A percentile compares a stretch with the other conserved stretches of the same genome.
Conservation (phyloP, 331 rosid species). For the Spiraea crenata region DNA sequence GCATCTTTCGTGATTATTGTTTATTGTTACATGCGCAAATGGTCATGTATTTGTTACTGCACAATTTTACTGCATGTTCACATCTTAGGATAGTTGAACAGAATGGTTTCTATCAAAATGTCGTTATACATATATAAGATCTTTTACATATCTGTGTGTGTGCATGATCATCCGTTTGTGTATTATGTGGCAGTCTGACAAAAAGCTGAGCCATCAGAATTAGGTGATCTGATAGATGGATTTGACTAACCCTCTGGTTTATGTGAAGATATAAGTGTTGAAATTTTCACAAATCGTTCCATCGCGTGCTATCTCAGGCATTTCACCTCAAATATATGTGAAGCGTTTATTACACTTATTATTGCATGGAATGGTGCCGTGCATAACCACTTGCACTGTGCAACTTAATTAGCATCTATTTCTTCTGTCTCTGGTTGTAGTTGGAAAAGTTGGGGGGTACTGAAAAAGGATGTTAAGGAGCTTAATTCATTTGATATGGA, state of each 20-base stretch:
- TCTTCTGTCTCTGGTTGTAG: neutral
- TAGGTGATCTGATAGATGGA: neutral
- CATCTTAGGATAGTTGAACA: neutral
- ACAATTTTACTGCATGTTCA: neutral
- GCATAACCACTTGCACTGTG: neutral
- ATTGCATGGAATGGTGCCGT: neutral
- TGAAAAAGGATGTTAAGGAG: neutral
- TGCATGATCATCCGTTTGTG: neutral
- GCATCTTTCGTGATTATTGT: constrained; percentile 1
- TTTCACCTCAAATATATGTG: too few species aligned
- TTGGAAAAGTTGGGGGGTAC: neutral
- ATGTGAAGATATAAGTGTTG: neutral
- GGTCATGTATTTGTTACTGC: neutral
- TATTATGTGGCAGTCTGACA: neutral
- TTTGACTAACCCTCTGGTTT: neutral
- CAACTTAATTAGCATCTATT: neutral
- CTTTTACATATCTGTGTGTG: neutral
- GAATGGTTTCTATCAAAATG: neutral
- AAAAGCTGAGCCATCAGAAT: neutral
- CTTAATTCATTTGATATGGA: constrained; percentile 2
- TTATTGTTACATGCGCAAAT: neutral
- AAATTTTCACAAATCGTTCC: neutral
- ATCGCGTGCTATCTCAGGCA: too few species aligned
- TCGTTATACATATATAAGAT: neutral
- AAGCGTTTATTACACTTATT: too few species aligned